These are phyloP conservation scores for Kwoniella heveanensis DNA, from an alignment of 768 basidiomycete genomes.

Conservation along the genomic window DNA sequence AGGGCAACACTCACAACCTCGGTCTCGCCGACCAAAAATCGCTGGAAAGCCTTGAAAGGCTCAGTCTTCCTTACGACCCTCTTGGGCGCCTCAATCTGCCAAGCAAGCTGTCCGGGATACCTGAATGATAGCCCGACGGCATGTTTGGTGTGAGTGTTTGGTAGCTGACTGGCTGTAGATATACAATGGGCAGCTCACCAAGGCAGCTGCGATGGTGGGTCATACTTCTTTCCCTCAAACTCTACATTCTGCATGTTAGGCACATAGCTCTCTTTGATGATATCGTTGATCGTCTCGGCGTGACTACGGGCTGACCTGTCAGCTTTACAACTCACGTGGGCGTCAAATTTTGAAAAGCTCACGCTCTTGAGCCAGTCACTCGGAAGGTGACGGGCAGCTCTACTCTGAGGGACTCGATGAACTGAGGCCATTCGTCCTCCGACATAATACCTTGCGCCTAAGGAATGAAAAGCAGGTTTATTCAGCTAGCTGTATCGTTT, in stretches of 20 bases:
- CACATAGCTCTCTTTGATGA: conserved; percentile 75
- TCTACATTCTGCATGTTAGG: conserved; percentile 71
- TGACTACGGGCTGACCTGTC: conserved; percentile 61
- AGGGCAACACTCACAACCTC: conserved; percentile 76
- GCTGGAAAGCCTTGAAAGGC: conserved; percentile 92
- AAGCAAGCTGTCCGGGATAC: conserved; percentile 93
- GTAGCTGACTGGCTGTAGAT: too few species aligned
- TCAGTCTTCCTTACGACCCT: conserved; percentile 79
- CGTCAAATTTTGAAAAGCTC: conserved; percentile 35
- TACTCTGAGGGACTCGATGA: conserved; percentile 67
- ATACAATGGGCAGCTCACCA: too few species aligned
- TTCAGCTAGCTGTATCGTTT: neutral
- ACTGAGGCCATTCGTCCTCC: conserved; percentile 72
- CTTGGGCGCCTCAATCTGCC: conserved; percentile 94
- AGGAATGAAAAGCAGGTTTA: neutral
- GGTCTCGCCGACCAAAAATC: conserved; percentile 95
- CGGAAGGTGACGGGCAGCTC: conserved; percentile 93
- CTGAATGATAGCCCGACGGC: too few species aligned
- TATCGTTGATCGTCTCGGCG: conserved; percentile 71
- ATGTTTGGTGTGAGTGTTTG: too few species aligned
- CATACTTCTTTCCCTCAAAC: conserved; percentile 74
- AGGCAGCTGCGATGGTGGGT: conserved; percentile 78
- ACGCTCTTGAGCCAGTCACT: conserved; percentile 86
- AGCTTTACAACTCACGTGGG: conserved; percentile 4
- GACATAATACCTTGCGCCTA: conserved; percentile 71